Evolutionary conservation across 2,329 filamentous ascomycete genomes (phyloP).

Genomic region (Aspergillus calidoustus): DNA sequence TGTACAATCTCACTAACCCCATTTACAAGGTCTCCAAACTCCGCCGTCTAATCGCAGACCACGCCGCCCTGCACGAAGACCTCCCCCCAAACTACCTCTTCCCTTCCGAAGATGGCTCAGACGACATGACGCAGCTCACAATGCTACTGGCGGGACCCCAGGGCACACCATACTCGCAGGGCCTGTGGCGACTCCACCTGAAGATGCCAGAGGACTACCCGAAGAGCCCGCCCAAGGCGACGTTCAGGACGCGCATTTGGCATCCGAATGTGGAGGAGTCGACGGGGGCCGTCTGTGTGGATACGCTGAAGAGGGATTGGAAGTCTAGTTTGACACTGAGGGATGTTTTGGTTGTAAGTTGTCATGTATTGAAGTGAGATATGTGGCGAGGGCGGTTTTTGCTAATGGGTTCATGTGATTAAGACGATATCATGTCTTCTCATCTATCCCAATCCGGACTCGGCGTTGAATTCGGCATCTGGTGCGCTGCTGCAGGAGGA

Average conservation of each 20-base stretch:
- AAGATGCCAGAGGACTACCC: constrained; percentile 63
- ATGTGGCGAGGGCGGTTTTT: neutral
- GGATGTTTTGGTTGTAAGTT: constrained; percentile 59
- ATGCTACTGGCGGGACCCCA: constrained; percentile 63
- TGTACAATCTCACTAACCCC: neutral
- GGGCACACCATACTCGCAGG: constrained; percentile 63
- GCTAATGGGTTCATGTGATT: neutral
- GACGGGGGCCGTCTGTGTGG: constrained; percentile 66
- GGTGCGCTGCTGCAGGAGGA: constrained; percentile 64
- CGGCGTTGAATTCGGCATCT: constrained; percentile 65
- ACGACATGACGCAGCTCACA: constrained; percentile 62
- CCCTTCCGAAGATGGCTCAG: constrained; percentile 47
- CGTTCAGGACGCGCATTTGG: constrained; percentile 65
- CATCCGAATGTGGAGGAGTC: constrained; percentile 68
- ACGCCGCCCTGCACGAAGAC: constrained; percentile 59
- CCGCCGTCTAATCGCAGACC: constrained; percentile 64
- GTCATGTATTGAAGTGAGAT: neutral
- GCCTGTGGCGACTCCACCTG: constrained; percentile 64
- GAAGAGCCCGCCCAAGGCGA: constrained; percentile 56
- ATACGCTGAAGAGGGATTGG: constrained; percentile 69
- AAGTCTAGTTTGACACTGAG: constrained; percentile 60
- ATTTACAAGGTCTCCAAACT: constrained; percentile 43
- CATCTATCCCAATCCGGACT: constrained; percentile 68
- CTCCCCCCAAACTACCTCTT: constrained; percentile 68
- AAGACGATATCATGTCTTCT: constrained; percentile 65